Percentiles rank a stretch among this genome's conserved stretches.
Evolutionary conservation across 2,329 filamentous ascomycete species (phyloP).

Genomic region (Davidsoniella eucalypti): DNA sequence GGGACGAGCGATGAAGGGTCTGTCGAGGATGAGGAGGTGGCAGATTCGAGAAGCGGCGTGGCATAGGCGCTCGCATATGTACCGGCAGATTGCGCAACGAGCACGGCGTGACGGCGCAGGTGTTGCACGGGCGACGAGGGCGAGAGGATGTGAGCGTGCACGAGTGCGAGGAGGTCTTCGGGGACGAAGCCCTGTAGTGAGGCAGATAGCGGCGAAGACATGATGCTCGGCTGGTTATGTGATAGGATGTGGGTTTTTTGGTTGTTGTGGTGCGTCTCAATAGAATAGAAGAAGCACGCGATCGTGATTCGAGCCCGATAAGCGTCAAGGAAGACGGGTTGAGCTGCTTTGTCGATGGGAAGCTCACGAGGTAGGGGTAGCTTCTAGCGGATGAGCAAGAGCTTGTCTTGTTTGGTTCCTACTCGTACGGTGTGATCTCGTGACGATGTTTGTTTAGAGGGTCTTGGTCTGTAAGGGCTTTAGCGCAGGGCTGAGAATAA

Average conservation of each 20-base stretch:
- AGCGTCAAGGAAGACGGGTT: too few species aligned
- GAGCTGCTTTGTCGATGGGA: too few species aligned
- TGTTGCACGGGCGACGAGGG: slow-evolving; percentile 29
- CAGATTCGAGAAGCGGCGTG: slow-evolving; percentile 25
- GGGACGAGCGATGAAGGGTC: slow-evolving; percentile 18
- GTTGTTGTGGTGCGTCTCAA: too few species aligned
- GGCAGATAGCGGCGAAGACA: slow-evolving; percentile 11
- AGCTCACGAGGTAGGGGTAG: too few species aligned
- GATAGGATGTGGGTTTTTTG: too few species aligned
- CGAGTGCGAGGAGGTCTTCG: slow-evolving; percentile 26
- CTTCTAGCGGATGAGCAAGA: too few species aligned
- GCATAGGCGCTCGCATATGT: slow-evolving; percentile 15
- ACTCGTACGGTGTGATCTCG: too few species aligned
- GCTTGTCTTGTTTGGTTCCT: background rate
- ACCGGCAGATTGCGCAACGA: slow-evolving; percentile 14
- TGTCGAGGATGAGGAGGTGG: slow-evolving; percentile 17
- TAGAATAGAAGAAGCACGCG: too few species aligned
- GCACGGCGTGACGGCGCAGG: slow-evolving; percentile 21
- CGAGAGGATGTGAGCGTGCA: slow-evolving; percentile 32
- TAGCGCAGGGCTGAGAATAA: too few species aligned
- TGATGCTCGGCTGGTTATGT: background rate
- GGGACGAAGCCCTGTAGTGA: slow-evolving; percentile 27
- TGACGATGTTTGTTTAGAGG: too few species aligned
- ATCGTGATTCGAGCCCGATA: too few species aligned
- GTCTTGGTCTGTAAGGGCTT: too few species aligned